Evolutionary conservation across 192 early-diverging fungal species (phyloP).

Genomic region (Coemansia sp.): DNA sequence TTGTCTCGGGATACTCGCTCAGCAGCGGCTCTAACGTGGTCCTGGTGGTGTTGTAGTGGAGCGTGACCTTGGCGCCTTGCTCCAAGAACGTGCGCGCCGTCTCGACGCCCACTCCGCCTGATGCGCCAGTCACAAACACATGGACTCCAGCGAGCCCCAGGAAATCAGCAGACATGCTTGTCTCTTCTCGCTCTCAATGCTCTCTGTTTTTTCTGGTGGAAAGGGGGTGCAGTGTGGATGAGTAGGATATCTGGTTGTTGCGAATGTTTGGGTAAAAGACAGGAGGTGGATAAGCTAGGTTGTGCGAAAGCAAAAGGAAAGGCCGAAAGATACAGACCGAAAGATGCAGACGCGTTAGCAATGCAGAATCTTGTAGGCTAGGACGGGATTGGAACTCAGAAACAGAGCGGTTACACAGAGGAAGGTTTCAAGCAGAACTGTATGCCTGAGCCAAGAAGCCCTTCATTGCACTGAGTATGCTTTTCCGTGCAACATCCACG

Average conservation of each 20-base stretch:
- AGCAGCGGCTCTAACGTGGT: conserved; percentile 30
- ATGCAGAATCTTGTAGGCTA: not conserved
- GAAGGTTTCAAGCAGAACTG: not conserved
- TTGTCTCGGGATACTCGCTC: conserved; percentile 21
- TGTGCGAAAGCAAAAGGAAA: not conserved
- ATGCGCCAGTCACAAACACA: conserved; percentile 61
- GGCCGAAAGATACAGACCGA: not conserved
- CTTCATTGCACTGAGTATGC: conserved; percentile 36
- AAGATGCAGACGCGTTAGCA: not conserved
- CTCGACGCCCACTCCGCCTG: conserved; percentile 58
- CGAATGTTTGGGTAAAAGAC: not conserved
- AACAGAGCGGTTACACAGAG: too few relatives aligned
- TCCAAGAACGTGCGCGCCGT: conserved; percentile 52
- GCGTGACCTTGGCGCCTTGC: conserved; percentile 52
- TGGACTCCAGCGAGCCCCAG: conserved; percentile 45
- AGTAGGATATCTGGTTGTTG: too few relatives aligned
- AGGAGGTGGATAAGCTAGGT: not conserved
- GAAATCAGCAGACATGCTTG: conserved; percentile 20
- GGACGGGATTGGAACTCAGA: not conserved
- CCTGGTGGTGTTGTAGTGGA: conserved; percentile 56
- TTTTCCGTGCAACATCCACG: conserved; percentile 37
- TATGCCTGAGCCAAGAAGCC: conserved; percentile 14
- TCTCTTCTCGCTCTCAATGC: not conserved
- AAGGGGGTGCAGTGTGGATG: too few relatives aligned
- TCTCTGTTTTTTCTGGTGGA: too few relatives aligned